phyloP scores from a whole-genome alignment of 1,284 basidiomycete genomes.

The Ceratobasidium sp. region DNA sequence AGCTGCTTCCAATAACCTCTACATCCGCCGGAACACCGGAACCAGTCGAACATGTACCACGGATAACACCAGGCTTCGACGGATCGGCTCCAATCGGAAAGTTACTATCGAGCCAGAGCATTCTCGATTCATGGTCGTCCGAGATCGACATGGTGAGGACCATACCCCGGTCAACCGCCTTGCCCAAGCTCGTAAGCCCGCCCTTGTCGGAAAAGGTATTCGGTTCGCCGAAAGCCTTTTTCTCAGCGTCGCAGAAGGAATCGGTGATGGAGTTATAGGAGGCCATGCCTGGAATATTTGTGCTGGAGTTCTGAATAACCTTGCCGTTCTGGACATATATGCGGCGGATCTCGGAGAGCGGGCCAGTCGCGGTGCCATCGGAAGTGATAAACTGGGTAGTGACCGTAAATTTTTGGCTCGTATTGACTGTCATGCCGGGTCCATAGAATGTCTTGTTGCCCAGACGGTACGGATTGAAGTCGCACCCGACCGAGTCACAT shows the following conservation, averaged over 20 bases:
- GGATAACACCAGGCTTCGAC: conserved; percentile 8
- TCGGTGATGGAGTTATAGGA: conserved; percentile 53
- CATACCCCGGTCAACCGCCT: conserved; percentile 6
- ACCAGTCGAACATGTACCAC: conserved; percentile 62
- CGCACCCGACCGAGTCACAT: conserved; percentile 64
- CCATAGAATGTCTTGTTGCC: conserved; percentile 66
- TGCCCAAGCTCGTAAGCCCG: not conserved
- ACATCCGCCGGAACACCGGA: conserved; percentile 65
- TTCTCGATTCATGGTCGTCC: not conserved
- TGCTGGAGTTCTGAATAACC: conserved; percentile 55
- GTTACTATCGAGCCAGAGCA: conserved; percentile 14
- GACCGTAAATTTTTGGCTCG: conserved; percentile 64
- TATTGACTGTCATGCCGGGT: conserved; percentile 63
- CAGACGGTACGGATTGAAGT: conserved; percentile 70
- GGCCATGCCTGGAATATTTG: conserved; percentile 57
- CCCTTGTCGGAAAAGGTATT: conserved; percentile 10
- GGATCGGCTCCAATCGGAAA: not conserved
- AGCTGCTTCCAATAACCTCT: conserved; percentile 55
- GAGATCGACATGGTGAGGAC: not conserved
- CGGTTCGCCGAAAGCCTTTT: not conserved
- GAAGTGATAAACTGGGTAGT: conserved; percentile 69
- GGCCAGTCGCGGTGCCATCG: conserved; percentile 62
- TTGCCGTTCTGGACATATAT: conserved; percentile 65
- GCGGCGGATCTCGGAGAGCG: conserved; percentile 66
- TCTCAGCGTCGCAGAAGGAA: conserved; percentile 52